Conservation (phyloP, 2,329 filamentous ascomycete genomes). For the Exserohilum turcica region DNA sequence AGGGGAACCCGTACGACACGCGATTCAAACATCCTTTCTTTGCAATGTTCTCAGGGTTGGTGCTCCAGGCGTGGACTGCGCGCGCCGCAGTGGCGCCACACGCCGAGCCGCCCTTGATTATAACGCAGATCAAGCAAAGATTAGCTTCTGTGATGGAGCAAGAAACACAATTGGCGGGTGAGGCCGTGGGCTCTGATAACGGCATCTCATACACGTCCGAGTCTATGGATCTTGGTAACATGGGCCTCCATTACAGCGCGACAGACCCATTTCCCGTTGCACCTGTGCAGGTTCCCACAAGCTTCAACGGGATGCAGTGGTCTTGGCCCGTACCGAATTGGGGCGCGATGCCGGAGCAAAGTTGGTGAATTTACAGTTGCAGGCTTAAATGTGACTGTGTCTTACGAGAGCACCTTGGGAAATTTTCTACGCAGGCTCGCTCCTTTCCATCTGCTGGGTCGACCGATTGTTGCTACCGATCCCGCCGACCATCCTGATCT, state of each 20-base stretch:
- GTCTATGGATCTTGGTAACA: conserved; percentile 1
- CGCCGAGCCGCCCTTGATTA: conserved; percentile 12
- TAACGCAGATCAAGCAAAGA: conserved; percentile 5
- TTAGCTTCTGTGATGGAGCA: conserved; percentile 1
- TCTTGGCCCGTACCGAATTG: conserved; percentile 10
- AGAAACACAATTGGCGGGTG: background rate
- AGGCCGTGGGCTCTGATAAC: background rate
- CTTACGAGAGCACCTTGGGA: background rate
- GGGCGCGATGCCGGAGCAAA: conserved; percentile 8
- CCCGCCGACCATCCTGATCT: background rate
- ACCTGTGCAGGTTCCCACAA: conserved; percentile 1
- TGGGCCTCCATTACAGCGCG: background rate
- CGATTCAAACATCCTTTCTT: conserved; percentile 32
- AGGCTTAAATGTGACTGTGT: background rate
- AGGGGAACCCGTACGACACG: conserved; percentile 22
- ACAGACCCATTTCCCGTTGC: conserved; percentile 1
- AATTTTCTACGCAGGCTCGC: background rate
- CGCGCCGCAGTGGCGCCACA: conserved; percentile 14
- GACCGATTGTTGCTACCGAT: background rate
- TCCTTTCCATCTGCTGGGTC: background rate
- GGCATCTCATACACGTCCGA: background rate
- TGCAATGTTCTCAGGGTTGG: conserved; percentile 58
- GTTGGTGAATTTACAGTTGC: conserved; percentile 5
- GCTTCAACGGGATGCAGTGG: conserved; percentile 9
- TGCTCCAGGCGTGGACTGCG: conserved; percentile 58